phyloP scores from a whole-genome alignment of 306 rosid species.

The Rosa lucieae region DNA sequence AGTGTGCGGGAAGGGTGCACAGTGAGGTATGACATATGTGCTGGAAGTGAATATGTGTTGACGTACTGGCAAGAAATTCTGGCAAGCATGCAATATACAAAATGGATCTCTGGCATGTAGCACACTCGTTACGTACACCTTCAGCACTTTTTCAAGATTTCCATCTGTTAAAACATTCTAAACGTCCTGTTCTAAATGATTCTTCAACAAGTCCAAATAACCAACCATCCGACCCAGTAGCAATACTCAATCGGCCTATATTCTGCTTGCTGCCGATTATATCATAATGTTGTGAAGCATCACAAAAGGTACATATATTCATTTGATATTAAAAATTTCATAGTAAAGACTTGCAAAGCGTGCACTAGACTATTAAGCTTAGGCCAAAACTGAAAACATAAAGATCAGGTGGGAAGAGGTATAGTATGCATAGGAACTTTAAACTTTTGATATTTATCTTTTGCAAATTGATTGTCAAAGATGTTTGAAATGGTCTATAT shows the following conservation, averaged over 20 bases:
- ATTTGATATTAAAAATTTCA: neutral
- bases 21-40: too few species aligned
- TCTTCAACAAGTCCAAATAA: conserved; percentile 31
- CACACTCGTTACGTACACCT: conserved; percentile 70
- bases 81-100: conserved; percentile 66
- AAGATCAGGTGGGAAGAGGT: neutral
- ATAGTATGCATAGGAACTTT: neutral
- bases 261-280: conserved; percentile 73
- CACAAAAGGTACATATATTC: conserved; percentile 56
- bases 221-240: conserved; percentile 39
- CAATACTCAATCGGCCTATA: conserved; percentile 62
- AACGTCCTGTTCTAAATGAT: conserved; percentile 38
- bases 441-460: neutral
- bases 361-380: neutral
- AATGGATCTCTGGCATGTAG: conserved; percentile 71
- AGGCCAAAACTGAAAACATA: neutral
- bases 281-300: conserved; percentile 66
- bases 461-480: neutral
- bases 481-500: neutral
- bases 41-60: conserved; percentile 53
- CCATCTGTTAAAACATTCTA: conserved; percentile 48
- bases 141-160: conserved; percentile 72
- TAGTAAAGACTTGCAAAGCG: neutral
- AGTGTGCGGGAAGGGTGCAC: too few species aligned
- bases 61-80: conserved; percentile 66